Evolutionary conservation across 345 rosid species (phyloP).

Genomic region (Eucalyptus melliodora): DNA sequence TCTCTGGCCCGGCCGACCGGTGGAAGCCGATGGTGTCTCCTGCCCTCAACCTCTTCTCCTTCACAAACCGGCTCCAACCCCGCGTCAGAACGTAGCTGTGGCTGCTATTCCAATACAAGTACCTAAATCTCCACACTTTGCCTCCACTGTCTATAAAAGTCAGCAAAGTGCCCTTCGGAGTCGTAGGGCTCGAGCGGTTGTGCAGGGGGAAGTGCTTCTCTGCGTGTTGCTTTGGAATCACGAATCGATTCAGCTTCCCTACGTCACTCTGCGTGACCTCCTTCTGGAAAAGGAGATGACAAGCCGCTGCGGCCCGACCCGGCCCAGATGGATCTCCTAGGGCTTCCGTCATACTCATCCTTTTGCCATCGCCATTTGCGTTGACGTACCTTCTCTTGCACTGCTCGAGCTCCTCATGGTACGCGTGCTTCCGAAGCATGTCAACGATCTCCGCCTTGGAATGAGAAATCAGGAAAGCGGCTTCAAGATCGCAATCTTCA

Average conservation of each 20-base stretch:
- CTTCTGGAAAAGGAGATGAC: constrained; percentile 29
- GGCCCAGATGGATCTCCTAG: not conserved
- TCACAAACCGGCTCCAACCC: constrained; percentile 93
- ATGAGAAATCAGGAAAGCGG: constrained; percentile 45
- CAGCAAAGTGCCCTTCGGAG: constrained; percentile 41
- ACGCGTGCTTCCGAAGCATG: constrained; percentile 85
- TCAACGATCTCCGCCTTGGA: constrained; percentile 86
- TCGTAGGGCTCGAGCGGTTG: constrained; percentile 1
- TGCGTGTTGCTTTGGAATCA: constrained; percentile 52
- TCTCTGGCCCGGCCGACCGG: constrained; percentile 68
- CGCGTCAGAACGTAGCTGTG: constrained; percentile 89
- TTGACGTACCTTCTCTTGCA: constrained; percentile 32
- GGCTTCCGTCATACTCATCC: not conserved
- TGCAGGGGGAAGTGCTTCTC: constrained; percentile 73
- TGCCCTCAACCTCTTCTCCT: constrained; percentile 68
- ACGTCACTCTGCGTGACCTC: constrained; percentile 53
- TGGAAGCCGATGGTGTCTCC: constrained; percentile 78
- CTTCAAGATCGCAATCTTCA: constrained; percentile 25
- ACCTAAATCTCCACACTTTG: constrained; percentile 85
- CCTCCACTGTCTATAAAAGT: constrained; percentile 63
- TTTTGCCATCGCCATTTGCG: not conserved
- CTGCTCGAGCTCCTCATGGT: constrained; percentile 60
- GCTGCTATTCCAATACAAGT: constrained; percentile 95
- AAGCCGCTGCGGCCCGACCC: not conserved
- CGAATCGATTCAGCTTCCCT: constrained; percentile 51